These are phyloP conservation scores for Elaeis guineensis DNA, from an alignment of 176 grass and related monocot genomes.

Conservation along the genomic window DNA sequence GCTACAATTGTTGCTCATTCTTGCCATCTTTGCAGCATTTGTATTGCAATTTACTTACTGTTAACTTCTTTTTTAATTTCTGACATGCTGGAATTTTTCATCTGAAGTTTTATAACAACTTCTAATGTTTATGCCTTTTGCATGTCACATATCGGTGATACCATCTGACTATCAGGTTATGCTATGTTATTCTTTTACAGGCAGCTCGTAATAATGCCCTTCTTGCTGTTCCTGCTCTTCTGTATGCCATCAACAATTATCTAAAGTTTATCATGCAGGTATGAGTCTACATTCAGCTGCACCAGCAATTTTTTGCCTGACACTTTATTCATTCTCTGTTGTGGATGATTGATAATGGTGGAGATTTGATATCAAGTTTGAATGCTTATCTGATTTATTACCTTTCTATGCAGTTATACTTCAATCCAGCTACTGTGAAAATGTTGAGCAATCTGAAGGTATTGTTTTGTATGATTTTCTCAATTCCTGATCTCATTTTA, in stretches of 20 bases:
- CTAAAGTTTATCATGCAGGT: slow-evolving; percentile 20
- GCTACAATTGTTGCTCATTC: too few species aligned
- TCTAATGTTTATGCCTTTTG: too few species aligned
- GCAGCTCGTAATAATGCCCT: slow-evolving; percentile 21
- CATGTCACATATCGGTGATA: background rate
- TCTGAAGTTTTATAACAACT: too few species aligned
- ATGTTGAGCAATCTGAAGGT: slow-evolving; percentile 24
- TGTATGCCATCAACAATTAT: slow-evolving; percentile 20
- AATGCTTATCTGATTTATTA: background rate
- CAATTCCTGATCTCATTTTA: too few species aligned
- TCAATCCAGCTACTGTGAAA: slow-evolving; percentile 20
- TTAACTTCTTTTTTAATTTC: too few species aligned
- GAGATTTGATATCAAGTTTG: background rate
- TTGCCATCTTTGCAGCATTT: too few species aligned
- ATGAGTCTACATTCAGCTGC: background rate
- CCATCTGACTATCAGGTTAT: slow-evolving; percentile 1
- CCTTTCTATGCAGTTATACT: slow-evolving; percentile 15
- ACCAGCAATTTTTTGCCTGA: background rate
- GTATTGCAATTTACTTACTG: too few species aligned
- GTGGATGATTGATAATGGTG: too few species aligned
- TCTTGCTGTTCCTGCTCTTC: slow-evolving; percentile 18
- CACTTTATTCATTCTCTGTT: background rate
- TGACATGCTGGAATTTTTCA: too few species aligned
- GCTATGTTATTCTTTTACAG: background rate
- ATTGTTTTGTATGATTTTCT: background rate